A percentile compares a stretch with the other conserved stretches of the same genome.
Evolutionary conservation across 164 flowering plant genomes (phyloP).

Genomic region (Magnolia kwangsiensis): DNA sequence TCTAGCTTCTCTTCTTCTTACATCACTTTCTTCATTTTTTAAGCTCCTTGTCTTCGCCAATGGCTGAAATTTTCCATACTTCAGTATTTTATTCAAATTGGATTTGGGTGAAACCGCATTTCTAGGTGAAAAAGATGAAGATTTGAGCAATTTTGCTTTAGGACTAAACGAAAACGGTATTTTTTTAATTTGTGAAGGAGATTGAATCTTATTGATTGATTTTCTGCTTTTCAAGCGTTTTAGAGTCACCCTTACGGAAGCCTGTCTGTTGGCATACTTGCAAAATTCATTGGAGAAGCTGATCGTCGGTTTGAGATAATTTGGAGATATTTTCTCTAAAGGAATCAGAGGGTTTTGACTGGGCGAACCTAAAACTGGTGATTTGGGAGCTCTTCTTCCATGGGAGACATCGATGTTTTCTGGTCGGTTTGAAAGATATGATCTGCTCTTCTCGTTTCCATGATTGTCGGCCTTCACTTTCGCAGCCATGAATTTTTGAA

Average conservation of each 20-base stretch:
- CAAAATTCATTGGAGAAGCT: slow-evolving; percentile 32
- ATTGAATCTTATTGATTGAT: slow-evolving; percentile 42
- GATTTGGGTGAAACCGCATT: slow-evolving; percentile 13
- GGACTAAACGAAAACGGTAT: slow-evolving; percentile 11
- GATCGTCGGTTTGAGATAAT: slow-evolving; percentile 47
- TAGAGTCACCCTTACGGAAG: slow-evolving; percentile 8
- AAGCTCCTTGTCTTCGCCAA: slow-evolving; percentile 6
- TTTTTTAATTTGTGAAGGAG: slow-evolving; percentile 19
- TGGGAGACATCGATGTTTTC: slow-evolving; percentile 6
- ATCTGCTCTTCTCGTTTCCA: slow-evolving; percentile 24
- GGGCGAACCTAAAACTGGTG: slow-evolving; percentile 11
- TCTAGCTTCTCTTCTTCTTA: slow-evolving; percentile 6
- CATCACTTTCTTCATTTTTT: slow-evolving; percentile 13
- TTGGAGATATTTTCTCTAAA: slow-evolving; percentile 30
- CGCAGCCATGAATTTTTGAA: slow-evolving; percentile 33
- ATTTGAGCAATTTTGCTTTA: slow-evolving; percentile 17
- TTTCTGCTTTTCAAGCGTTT: slow-evolving; percentile 26
- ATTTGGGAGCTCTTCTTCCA: slow-evolving; percentile 10
- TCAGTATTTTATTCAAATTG: slow-evolving; percentile 15
- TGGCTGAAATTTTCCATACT: slow-evolving; percentile 15
- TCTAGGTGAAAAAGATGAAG: slow-evolving; percentile 19
- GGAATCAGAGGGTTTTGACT: slow-evolving; percentile 7
- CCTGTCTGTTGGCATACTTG: slow-evolving; percentile 28
- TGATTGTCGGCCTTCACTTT: slow-evolving; percentile 16
- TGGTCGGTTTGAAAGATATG: slow-evolving; percentile 15